Conservation (phyloP, 2,329 filamentous ascomycete genomes). For the Apiospora rasikravindrae region DNA sequence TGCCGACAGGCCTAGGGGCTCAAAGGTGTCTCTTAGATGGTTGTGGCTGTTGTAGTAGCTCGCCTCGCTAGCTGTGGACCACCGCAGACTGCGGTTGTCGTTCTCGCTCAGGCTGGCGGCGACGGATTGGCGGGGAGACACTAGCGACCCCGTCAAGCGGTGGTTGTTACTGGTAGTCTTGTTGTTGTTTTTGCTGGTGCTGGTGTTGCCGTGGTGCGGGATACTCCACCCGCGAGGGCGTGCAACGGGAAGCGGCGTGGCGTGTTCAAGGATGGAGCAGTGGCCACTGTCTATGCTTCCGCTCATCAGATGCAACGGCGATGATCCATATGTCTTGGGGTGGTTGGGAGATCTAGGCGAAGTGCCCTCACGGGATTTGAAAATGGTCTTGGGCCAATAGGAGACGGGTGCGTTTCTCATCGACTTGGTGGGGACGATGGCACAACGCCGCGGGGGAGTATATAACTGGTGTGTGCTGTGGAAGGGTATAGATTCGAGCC, state of each 20-base stretch:
- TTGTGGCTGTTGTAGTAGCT: neutral
- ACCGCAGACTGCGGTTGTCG: neutral
- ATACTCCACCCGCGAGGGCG: neutral
- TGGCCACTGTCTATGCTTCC: slow-evolving; percentile 4
- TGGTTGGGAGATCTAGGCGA: neutral
- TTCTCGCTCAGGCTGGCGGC: neutral
- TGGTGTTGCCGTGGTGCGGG: neutral
- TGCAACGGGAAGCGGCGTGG: neutral
- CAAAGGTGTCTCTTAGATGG: neutral
- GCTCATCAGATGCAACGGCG: neutral
- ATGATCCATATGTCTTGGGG: neutral
- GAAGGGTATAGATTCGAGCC: neutral
- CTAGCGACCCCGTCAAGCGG: neutral
- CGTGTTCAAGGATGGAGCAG: neutral
- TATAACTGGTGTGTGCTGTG: neutral
- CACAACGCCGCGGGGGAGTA: neutral
- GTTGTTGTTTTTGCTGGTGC: neutral
- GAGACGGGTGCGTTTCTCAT: neutral
- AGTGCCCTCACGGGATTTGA: neutral
- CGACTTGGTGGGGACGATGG: neutral
- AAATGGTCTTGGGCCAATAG: neutral
- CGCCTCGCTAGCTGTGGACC: neutral
- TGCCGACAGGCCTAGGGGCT: neutral
- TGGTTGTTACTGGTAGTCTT: neutral
- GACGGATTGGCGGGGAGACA: neutral